These are phyloP conservation scores for Eimeria praecox DNA, from an alignment of 169 alveolate species.

Conservation along the genomic window DNA sequence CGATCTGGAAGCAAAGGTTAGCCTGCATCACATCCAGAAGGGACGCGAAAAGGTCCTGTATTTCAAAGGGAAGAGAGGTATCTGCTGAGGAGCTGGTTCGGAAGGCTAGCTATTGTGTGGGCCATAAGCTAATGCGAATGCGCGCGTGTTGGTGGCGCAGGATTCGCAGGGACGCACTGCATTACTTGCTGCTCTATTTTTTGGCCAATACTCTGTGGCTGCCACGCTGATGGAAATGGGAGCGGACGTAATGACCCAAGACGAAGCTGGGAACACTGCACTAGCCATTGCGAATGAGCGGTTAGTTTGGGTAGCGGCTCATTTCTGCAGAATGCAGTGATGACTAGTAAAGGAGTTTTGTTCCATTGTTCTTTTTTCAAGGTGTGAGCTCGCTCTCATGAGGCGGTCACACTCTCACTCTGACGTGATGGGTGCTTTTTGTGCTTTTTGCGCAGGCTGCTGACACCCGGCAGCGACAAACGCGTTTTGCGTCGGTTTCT, in stretches of 20 bases:
- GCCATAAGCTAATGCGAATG: background rate
- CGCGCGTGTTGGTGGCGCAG: constrained; percentile 27
- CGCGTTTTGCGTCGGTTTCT: constrained; percentile 82
- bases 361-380: background rate
- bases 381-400: background rate
- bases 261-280: constrained; percentile 80
- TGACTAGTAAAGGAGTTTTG: background rate
- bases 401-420: background rate
- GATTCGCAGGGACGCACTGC: constrained; percentile 84
- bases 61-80: background rate
- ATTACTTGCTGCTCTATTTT: constrained; percentile 80
- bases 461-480: constrained; percentile 82
- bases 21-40: background rate
- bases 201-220: constrained; percentile 82
- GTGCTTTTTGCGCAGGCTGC: constrained; percentile 51
- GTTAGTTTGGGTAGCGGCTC: constrained; percentile 30
- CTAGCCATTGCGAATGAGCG: constrained; percentile 79
- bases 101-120: background rate
- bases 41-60: background rate
- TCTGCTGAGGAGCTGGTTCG: background rate
- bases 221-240: constrained; percentile 81
- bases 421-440: background rate
- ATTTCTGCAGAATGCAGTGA: background rate
- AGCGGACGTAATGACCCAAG: constrained; percentile 82
- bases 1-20: constrained; percentile 83